A percentile compares a stretch with the other conserved stretches of the same genome.
Evolutionary conservation across 495 filamentous ascomycete genomes (phyloP).

Genomic region (Trichoderma virens): DNA sequence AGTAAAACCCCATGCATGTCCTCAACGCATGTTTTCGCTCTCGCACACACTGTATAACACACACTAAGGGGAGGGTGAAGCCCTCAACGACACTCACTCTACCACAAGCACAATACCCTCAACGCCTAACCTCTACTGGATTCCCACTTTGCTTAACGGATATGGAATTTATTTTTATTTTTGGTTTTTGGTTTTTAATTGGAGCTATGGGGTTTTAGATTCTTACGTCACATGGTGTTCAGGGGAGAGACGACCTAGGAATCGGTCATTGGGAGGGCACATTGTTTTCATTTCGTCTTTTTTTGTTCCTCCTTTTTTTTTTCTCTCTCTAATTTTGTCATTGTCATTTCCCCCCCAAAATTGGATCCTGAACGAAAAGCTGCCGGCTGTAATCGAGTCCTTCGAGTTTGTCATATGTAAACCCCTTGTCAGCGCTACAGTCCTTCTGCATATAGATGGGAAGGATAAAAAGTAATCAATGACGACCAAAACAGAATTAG

Average conservation of each 20-base stretch:
- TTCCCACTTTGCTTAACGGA: not conserved
- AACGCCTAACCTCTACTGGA: not conserved
- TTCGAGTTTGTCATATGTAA: not conserved
- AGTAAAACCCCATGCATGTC: slow-evolving; percentile 15
- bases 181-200: too few relatives aligned
- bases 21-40: too few relatives aligned
- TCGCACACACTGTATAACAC: too few relatives aligned
- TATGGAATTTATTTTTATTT: too few relatives aligned
- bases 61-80: too few relatives aligned
- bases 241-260: not conserved
- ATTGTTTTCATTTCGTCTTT: too few relatives aligned
- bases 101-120: too few relatives aligned
- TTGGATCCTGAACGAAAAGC: not conserved
- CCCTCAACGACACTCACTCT: too few relatives aligned
- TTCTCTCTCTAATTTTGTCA: too few relatives aligned
- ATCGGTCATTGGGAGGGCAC: not conserved
- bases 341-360: not conserved
- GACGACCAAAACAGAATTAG: too few relatives aligned
- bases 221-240: not conserved
- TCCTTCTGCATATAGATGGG: not conserved
- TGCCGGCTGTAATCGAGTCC: not conserved
- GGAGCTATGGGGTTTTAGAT: not conserved
- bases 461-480: too few relatives aligned
- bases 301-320: too few relatives aligned
- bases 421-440: not conserved